These are phyloP conservation scores for Porphyrellus sp. DNA, from an alignment of 1,284 basidiomycete genomes.

Conservation along the genomic window DNA sequence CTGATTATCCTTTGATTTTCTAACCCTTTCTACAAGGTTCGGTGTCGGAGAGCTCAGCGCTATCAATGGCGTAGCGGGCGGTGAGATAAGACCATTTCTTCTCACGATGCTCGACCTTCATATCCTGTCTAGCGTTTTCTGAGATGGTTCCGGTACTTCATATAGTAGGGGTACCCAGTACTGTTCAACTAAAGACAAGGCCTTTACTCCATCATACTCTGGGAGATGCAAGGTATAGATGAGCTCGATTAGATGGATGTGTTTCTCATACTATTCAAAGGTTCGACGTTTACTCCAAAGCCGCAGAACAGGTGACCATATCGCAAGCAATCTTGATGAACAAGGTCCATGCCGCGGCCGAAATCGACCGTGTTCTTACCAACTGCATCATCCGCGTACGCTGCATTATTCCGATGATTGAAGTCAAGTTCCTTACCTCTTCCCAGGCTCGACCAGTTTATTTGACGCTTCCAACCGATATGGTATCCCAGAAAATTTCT, in stretches of 20 bases:
- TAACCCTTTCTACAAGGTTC: conserved; percentile 53
- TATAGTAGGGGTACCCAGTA: conserved; percentile 85
- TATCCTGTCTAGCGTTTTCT: conserved; percentile 56
- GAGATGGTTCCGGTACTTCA: conserved; percentile 93
- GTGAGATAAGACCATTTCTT: conserved; percentile 32
- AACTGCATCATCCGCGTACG: conserved; percentile 66
- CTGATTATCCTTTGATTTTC: not conserved
- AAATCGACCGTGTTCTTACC: conserved; percentile 80
- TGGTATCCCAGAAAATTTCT: conserved; percentile 63
- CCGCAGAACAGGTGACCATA: conserved; percentile 73
- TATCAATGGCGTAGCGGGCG: conserved; percentile 76
- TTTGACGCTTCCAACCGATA: conserved; percentile 83
- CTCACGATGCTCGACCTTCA: not conserved
- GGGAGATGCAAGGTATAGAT: conserved; percentile 67
- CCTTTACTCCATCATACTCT: conserved; percentile 84
- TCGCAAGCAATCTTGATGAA: conserved; percentile 62
- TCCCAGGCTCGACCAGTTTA: conserved; percentile 81
- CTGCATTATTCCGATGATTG: not conserved
- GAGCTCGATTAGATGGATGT: not conserved
- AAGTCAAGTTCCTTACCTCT: not conserved
- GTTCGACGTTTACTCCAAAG: conserved; percentile 77
- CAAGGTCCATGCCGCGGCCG: conserved; percentile 53
- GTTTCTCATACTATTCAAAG: conserved; percentile 33
- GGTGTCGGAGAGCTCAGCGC: conserved; percentile 90
- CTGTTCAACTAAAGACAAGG: conserved; percentile 63